Conservation (phyloP, 192 early-diverging fungal species). For the Coemansia sp. region DNA sequence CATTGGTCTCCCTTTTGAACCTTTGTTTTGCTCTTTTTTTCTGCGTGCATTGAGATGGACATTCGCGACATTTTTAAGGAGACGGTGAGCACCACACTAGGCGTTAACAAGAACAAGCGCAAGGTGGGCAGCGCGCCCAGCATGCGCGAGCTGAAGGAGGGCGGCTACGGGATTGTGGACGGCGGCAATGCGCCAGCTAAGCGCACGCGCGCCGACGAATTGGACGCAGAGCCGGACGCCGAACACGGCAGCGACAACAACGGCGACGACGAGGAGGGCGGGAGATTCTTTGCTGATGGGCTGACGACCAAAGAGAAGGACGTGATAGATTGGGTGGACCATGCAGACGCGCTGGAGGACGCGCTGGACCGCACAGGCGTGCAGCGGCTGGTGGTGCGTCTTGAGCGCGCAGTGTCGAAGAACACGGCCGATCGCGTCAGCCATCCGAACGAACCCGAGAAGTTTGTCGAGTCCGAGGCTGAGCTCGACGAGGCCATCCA, state of each 20-base stretch:
- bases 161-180: conserved; percentile 28
- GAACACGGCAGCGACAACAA: neutral
- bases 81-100: conserved; percentile 24
- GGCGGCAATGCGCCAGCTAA: neutral
- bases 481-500: conserved; percentile 91
- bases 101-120: conserved; percentile 30
- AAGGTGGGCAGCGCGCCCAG: conserved; percentile 29
- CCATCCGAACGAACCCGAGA: conserved; percentile 55
- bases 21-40: too few relatives aligned
- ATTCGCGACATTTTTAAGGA: conserved; percentile 50
- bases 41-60: conserved; percentile 17
- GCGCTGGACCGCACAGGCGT: conserved; percentile 63
- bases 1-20: too few relatives aligned
- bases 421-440: conserved; percentile 86
- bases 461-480: conserved; percentile 93
- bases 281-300: conserved; percentile 81
- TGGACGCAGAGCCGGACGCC: neutral
- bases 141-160: conserved; percentile 31
- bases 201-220: conserved; percentile 1
- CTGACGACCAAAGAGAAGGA: conserved; percentile 70
- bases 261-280: conserved; percentile 56
- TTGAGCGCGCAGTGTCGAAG: conserved; percentile 81
- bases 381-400: conserved; percentile 71
- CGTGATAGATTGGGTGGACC: conserved; percentile 80
- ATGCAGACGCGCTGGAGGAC: conserved; percentile 63